Base-by-base conservation (phyloP, 129 eudicot species). In the Logfia minima region DNA sequence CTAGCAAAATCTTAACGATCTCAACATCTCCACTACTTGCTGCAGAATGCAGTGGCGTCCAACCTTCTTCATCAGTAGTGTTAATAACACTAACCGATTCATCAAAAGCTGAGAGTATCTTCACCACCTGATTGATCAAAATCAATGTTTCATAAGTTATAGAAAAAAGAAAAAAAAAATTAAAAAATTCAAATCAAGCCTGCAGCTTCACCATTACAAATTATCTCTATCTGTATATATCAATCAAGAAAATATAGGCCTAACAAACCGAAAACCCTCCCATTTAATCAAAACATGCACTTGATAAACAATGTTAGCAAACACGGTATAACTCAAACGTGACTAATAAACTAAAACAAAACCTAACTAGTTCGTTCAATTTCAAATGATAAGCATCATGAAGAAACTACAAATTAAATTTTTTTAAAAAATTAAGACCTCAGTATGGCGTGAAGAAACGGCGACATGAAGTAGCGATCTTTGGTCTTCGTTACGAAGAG, bases 11-110 rank as follows among this genome's bases (percentile, higher is more conserved):
- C 84, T 89, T 87, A 28, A 95, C 84, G 66, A 94, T 89, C 31
- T 94, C 90, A 45, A 69, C 80, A 79, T 87, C 82, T 13, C 99
- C 99, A 81, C 96, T 87, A 82, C 97, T 94, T 22, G 97, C 89
- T 1, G 97, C 99, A 53, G 99, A 91, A 75, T 94, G 99, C 68
- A 91, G 81, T 0, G 99, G 97, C 8, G 87, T 90, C 99, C 99
- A 94, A 41, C 99, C 99, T 80, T 89, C 99, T 74, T 91, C 97
- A 63, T 95, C 97, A 37, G 82, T 75, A 70, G 84, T 82, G 72
- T 95, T 89, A 35, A 95, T 80, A 63, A 84, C 84, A 71, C 89
- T 81, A 61, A 80, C 79, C 4, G 83, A 86, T 9, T 85, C 86
- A 76, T 84, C 96, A 61, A 83, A 88, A 66, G 83, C 88, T 23